Base-by-base conservation (phyloP, 306 rosid genomes). In the Sesbania bispinosa region DNA sequence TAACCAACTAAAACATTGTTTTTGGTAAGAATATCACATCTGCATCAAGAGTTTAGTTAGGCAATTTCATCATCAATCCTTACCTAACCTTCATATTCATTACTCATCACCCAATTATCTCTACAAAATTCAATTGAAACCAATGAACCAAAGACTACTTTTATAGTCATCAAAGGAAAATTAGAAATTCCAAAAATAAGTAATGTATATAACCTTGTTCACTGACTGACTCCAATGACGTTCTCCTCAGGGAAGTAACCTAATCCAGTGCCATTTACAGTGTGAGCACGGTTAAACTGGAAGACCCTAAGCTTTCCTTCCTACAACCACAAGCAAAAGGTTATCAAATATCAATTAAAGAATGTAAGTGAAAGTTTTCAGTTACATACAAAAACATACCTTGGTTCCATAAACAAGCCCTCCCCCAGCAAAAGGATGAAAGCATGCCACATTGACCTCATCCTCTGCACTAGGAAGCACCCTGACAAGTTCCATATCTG, bases 351-450 rank as follows among this genome's bases (percentile, higher is more conserved):
- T 64, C 42, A 9, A 33, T 10, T 10, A 21, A 71, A 54, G 42
- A 83, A 69, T 55, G 41, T 13, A 48, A 67, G 60, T 35, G 47
- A 73, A 77, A 60, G 38, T 14, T 62, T 62, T 26, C 70, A 43
- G 27, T 62, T 41, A 11, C 76, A 60, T 72, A 83, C 80, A 61
- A 50, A 77, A 54, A 45, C 78, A 64, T 79, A 89, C 99, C 96
- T 95, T 95, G 39, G 97, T 95, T 77, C 99, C 99, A 73, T 95
- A 95, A 62, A 95, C 99, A 61, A 95, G 90, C 15, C 99, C 99
- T 68, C 93, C 95, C 72, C 99, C 99, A 18, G 92, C 88, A 64
- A 85, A 86, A 73, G 99, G 99, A 71, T 95, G 99, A 82, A 95
- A 95, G 74, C 97, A 91, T 65, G 99, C 96, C 18, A 95, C 97